Evolutionary conservation across 2,329 filamentous ascomycete species (phyloP).

Genomic region (Sporothrix inflata): DNA sequence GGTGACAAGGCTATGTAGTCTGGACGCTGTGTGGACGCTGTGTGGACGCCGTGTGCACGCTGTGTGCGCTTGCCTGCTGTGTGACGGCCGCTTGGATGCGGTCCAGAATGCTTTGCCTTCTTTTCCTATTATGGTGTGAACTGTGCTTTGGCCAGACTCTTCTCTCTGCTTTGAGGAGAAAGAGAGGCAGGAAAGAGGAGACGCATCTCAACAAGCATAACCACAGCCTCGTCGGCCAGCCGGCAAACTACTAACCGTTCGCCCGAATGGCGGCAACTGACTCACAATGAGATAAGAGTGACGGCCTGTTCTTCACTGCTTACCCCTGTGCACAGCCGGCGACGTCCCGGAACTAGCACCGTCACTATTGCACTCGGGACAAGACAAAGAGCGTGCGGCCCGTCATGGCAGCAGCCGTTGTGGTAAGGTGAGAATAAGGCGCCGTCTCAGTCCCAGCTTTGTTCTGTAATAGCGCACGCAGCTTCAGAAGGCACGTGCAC

Average conservation of each 20-base stretch:
- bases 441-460: neutral
- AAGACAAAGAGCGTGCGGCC: conserved; percentile 10
- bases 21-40: neutral
- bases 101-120: neutral
- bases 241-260: neutral
- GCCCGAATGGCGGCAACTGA: neutral
- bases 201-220: neutral
- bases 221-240: neutral
- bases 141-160: neutral
- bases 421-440: neutral
- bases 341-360: neutral
- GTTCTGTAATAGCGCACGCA: neutral
- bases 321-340: neutral
- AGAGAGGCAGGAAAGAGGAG: neutral
- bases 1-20: neutral
- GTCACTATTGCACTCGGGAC: neutral
- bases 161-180: neutral
- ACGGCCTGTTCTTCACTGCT: neutral
- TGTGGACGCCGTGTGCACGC: neutral
- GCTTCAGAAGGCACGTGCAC: conserved; percentile 6
- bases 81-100: neutral
- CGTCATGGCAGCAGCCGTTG: conserved; percentile 4
- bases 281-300: neutral
- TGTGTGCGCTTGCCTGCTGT: neutral
- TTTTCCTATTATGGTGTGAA: neutral